Percentiles rank a stretch among this genome's conserved stretches.
phyloP scores from a whole-genome alignment of 2,329 filamentous ascomycete species.

The Madurella fahalii region DNA sequence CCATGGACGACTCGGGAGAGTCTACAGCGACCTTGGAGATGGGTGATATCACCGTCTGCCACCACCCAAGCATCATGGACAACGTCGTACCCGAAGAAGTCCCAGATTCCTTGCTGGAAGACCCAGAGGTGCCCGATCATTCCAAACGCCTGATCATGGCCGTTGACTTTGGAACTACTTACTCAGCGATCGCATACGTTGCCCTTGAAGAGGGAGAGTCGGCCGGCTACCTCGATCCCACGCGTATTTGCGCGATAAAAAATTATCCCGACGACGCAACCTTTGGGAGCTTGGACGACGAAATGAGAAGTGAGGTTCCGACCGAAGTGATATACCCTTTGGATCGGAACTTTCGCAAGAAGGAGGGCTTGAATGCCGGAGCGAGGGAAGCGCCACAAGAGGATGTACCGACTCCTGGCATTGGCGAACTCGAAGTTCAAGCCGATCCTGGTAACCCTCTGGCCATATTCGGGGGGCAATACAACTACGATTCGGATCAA shows the following conservation, averaged over 20 bases:
- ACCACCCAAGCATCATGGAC: neutral
- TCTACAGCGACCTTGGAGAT: no score
- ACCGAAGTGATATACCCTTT: conserved; percentile 19
- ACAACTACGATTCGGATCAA: neutral
- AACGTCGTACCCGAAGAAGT: neutral
- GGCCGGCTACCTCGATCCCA: conserved; percentile 1
- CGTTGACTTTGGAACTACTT: conserved; percentile 20
- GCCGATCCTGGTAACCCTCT: neutral
- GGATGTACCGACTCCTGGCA: neutral
- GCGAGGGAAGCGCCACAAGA: neutral
- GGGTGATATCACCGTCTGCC: no score
- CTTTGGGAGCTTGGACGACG: conserved; percentile 1
- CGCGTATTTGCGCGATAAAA: conserved; percentile 12
- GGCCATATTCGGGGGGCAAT: conserved; percentile 1
- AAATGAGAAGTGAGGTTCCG: conserved; percentile 17
- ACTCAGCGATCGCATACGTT: conserved; percentile 18
- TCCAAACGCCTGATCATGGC: conserved; percentile 14
- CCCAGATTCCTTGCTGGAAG: conserved; percentile 10
- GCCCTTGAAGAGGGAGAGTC: conserved; percentile 2
- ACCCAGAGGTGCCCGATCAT: neutral
- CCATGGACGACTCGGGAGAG: no score
- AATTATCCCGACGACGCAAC: conserved; percentile 14
- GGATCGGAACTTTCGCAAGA: conserved; percentile 12
- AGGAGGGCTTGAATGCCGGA: conserved; percentile 1
- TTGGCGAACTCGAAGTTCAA: neutral